Conservation (phyloP, 2,329 filamentous ascomycete genomes). For the Claviceps sp. region DNA sequence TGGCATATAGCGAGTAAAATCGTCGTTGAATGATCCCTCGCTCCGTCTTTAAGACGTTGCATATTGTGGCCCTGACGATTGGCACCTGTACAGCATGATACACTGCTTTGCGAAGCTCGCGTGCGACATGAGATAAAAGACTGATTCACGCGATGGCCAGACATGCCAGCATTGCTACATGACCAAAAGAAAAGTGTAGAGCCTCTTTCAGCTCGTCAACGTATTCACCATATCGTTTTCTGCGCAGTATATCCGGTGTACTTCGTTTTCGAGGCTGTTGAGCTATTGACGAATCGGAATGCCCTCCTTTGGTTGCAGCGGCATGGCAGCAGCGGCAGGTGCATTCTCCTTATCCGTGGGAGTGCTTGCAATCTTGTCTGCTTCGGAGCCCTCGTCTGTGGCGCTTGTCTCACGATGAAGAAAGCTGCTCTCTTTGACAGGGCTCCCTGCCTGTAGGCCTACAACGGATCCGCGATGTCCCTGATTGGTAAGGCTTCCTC, state of each 20-base stretch:
- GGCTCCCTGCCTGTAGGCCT: constrained; percentile 54
- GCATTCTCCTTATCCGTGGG: constrained; percentile 26
- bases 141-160: neutral
- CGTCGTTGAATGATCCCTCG: neutral
- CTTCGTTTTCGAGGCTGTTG: neutral
- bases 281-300: constrained; percentile 52
- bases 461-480: constrained; percentile 25
- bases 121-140: neutral
- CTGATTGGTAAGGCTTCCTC: constrained; percentile 22
- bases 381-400: constrained; percentile 29
- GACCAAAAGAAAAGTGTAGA: neutral
- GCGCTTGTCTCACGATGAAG: constrained; percentile 70
- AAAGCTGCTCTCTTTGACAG: constrained; percentile 82
- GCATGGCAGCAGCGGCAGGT: constrained; percentile 11
- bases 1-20: neutral
- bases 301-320: constrained; percentile 20
- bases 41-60: neutral
- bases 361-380: constrained; percentile 1
- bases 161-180: neutral
- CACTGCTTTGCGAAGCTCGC: constrained; percentile 5
- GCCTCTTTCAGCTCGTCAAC: neutral
- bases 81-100: constrained; percentile 1
- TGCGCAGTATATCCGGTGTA: too few species aligned
- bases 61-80: neutral
- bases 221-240: neutral